Base-by-base conservation (phyloP, 306 rosid species). In the Carpinus viminea region DNA sequence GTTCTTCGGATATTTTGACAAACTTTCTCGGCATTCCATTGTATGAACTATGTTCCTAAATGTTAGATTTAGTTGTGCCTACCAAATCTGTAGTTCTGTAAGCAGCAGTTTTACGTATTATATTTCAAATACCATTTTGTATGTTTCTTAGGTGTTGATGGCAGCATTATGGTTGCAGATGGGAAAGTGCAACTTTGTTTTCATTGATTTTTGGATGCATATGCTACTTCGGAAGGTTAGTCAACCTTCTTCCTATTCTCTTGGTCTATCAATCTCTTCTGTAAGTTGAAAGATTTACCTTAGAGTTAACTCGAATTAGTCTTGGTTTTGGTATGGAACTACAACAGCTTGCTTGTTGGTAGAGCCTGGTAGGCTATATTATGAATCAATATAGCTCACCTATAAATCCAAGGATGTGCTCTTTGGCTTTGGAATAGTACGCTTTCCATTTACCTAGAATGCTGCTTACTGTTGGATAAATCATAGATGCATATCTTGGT, bases 141-240 rank as follows among this genome's bases (percentile, higher is more conserved):
- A 75, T 79, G 76, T 51, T 72, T 74, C 38, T 85, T 77, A 76
- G 84, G 83, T 79, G 56, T 86, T 91, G 83, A 93, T 80, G 36
- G 76, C 80, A 73, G 86, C 79, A 78, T 83, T 79, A 75, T 88
- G 83, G 83, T 87, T 82, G 82, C 91, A 93, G 94, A 81, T 93
- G 96, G 98, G 94, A 79, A 84, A 93, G 96, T 87, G 94, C 90
- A 76, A 71, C 98, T 77, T 72, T 91, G 76, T 88, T 93, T 87
- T 86, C 94, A 45, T 83, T 89, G 83, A 80, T 88, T 56, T 79
- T 89, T 8, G 96, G 98, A 77, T 89, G 93, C 74, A 65, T 88
- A 74, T 93, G 98, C 88, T 93, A 79, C 89, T 83, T 80, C 8
- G 94, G 98, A 85, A 93, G 96, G 98, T 93, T 78, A 47, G 86